Percentiles rank a stretch among this genome's conserved stretches.
Conservation (phyloP, 306 rosid species). For the Castanopsis chinensis region DNA sequence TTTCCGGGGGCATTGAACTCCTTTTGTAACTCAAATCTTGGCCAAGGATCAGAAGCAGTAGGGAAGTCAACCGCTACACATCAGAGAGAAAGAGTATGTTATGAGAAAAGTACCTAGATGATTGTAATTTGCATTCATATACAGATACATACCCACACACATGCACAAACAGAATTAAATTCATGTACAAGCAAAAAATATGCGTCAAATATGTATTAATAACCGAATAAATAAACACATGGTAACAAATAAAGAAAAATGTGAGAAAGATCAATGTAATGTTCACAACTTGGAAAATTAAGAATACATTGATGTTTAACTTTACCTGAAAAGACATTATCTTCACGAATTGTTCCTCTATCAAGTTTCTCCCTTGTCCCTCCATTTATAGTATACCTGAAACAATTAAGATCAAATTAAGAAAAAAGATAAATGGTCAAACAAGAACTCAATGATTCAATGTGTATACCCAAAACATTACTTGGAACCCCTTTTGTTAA, state of each 20-base stretch:
- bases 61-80: constrained; percentile 83
- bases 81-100: constrained; percentile 22
- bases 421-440: constrained; percentile 13
- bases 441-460: not conserved
- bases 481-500: not conserved
- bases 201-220: not conserved
- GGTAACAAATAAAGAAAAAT: not conserved
- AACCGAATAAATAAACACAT: not conserved
- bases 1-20: constrained; percentile 89
- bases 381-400: constrained; percentile 96
- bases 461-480: not conserved
- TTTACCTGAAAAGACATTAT: constrained; percentile 72
- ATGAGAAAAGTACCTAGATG: constrained; percentile 15
- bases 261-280: constrained; percentile 7
- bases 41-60: constrained; percentile 85
- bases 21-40: constrained; percentile 84
- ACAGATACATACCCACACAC: not conserved
- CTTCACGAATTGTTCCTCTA: constrained; percentile 88
- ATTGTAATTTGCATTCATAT: not conserved
- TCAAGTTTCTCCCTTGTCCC: constrained; percentile 77
- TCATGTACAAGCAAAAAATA: not conserved
- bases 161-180: not conserved
- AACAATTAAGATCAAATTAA: constrained; percentile 5
- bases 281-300: not conserved
- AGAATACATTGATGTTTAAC: constrained; percentile 8